These are phyloP conservation scores for Leishmania lainsoni DNA, from an alignment of 208 protist genomes.

Conservation along the genomic window DNA sequence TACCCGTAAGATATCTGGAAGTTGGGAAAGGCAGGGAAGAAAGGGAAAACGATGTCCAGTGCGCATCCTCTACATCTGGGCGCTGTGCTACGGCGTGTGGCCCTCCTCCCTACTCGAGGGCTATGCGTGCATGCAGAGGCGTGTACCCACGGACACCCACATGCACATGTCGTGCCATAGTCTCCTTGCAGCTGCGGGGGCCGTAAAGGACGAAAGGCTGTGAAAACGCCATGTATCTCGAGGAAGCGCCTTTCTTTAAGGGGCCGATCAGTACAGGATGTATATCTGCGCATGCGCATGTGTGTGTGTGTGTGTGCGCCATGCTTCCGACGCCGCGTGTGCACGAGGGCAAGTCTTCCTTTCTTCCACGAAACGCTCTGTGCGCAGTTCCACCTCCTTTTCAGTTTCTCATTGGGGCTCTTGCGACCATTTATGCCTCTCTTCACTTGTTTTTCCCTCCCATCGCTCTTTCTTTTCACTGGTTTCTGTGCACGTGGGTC, in stretches of 20 bases:
- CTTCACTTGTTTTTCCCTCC: not conserved
- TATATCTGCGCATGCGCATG: not conserved
- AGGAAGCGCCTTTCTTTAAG: not conserved
- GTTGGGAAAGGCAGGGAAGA: not conserved
- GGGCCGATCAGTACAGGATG: not conserved
- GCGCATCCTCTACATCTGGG: not conserved
- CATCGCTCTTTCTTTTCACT: not conserved
- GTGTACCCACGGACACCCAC: not conserved
- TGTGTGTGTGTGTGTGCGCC: not conserved
- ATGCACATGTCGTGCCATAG: not conserved
- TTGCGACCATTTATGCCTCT: not conserved
- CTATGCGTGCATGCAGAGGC: not conserved
- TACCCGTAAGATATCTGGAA: slow-evolving; percentile 4
- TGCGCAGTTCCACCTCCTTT: not conserved
- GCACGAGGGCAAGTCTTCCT: not conserved
- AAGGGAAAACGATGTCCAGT: not conserved
- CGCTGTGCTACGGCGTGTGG: not conserved
- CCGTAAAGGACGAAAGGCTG: not conserved
- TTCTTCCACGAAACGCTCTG: not conserved
- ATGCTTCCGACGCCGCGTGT: not conserved
- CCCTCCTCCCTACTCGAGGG: not conserved
- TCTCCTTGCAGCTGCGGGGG: not conserved
- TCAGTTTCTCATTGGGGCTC: not conserved
- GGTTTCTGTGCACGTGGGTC: not conserved
- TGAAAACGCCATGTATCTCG: not conserved